These are phyloP conservation scores for Phymatotrichopsis omnivora DNA, from an alignment of 2,329 filamentous ascomycete genomes.

Conservation along the genomic window DNA sequence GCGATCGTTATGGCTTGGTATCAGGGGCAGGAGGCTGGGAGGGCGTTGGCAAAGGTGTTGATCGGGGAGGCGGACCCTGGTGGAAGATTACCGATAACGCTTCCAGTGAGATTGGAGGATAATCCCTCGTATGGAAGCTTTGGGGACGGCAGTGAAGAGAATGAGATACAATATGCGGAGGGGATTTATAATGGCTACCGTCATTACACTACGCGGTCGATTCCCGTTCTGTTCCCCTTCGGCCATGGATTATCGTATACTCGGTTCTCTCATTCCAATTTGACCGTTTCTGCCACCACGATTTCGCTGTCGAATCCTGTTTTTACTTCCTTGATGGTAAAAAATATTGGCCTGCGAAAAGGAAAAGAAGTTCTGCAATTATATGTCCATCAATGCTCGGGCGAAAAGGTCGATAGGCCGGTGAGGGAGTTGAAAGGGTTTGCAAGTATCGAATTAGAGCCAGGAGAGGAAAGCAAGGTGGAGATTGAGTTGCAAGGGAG, in stretches of 20 bases:
- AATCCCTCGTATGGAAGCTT: constrained; percentile 68
- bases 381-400: constrained; percentile 43
- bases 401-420: constrained; percentile 44
- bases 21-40: constrained; percentile 72
- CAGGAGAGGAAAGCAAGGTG: constrained; percentile 41
- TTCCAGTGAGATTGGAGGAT: constrained; percentile 56
- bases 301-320: constrained; percentile 31
- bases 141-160: constrained; percentile 45
- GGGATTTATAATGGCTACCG: constrained; percentile 73
- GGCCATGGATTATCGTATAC: constrained; percentile 76
- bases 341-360: constrained; percentile 29
- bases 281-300: constrained; percentile 32
- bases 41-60: constrained; percentile 66
- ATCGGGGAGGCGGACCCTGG: constrained; percentile 64
- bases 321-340: constrained; percentile 26
- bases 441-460: constrained; percentile 50
- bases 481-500: constrained; percentile 39
- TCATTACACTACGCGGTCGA: constrained; percentile 60
- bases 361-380: constrained; percentile 31
- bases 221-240: constrained; percentile 61
- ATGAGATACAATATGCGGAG: constrained; percentile 64
- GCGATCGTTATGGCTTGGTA: constrained; percentile 63
- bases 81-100: constrained; percentile 63
- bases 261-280: constrained; percentile 42
- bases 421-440: constrained; percentile 63